Evolutionary conservation across 202 grass and related monocot genomes (phyloP), one percentile per base, ranked within the genome.

Genomic region (Schoenoplectus triqueter): DNA sequence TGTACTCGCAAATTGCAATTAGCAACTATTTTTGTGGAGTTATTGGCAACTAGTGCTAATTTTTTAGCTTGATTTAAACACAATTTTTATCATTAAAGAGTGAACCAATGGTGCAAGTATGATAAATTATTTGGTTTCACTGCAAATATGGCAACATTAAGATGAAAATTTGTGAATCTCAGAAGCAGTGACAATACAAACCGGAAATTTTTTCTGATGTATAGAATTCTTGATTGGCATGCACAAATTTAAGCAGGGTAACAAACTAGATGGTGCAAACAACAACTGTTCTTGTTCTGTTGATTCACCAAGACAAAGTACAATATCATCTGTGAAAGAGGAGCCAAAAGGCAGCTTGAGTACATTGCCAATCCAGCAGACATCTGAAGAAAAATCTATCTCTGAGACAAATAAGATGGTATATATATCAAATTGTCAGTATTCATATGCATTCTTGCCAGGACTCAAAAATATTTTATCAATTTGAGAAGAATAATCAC

Each of bases 301-400:
- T 13, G 11, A 78, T 17, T 78, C 54, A 78, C 57, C 73, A 78
- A 78, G 52, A 13, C 73, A 81, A 50, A 81, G 56, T 59, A 83
- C 59, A 41, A 83, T 40, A 67, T 52, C 59, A 67, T 83, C 46
- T 69, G 11, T 83, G 46, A 39, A 31, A 31, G 31, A 44, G 13
- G 81, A 83, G 49, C 64, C 81, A 54, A 66, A 66, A 82, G 44
- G 18, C 8, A 31, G 9, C 46, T 82, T 9, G 57, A 39, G 46
- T 51, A 69, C 49, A 41, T 83, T 83, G 65, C 64, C 42, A n/a
- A 21, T 56, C 46, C 81, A 83, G 59, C 63, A 83, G 81, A 83
- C 45, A 3, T 44, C 48, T 68, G 20, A 83, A 51, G 63, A 83
- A 54, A 69, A 19, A 17, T 7, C 7, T 49, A 69, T 40, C 52